phyloP scores from a whole-genome alignment of 306 rosid genomes.

The Inga oerstediana region DNA sequence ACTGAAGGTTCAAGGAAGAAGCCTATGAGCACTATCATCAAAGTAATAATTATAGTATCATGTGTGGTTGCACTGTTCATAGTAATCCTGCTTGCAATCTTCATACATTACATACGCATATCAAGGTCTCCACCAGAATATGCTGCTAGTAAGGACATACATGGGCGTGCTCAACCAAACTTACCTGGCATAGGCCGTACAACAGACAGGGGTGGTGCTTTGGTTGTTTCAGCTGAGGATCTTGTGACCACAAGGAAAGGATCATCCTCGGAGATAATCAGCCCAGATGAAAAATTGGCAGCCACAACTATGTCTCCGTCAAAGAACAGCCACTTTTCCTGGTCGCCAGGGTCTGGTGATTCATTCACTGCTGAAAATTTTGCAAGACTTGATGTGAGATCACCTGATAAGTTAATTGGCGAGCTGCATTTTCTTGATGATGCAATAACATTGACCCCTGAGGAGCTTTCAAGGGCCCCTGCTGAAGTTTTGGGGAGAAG shows the following conservation, averaged over 20 bases:
- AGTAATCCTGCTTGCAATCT: conserved; percentile 78
- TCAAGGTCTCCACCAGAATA: conserved; percentile 61
- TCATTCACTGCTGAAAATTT: conserved; percentile 70
- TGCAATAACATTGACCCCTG: conserved; percentile 72
- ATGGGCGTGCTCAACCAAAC: conserved; percentile 48
- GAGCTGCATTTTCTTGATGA: conserved; percentile 97
- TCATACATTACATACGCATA: conserved; percentile 74
- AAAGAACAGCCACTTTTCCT: conserved; percentile 76
- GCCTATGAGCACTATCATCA: conserved; percentile 64
- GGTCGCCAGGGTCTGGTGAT: conserved; percentile 97
- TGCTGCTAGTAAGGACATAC: conserved; percentile 49
- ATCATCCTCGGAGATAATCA: conserved; percentile 67
- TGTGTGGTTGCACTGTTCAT: conserved; percentile 79
- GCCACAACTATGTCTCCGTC: conserved; percentile 80
- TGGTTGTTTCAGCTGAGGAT: conserved; percentile 89
- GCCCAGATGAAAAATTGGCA: conserved; percentile 68
- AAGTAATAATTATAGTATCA: conserved; percentile 86
- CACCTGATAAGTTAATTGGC: conserved; percentile 88
- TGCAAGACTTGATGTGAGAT: conserved; percentile 74
- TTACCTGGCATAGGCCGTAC: conserved; percentile 51
- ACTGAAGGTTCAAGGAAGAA: conserved; percentile 54
- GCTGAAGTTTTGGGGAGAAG: conserved; percentile 98
- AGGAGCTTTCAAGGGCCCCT: conserved; percentile 94
- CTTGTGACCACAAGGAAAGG: conserved; percentile 77
- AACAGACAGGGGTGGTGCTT: conserved; percentile 56